phyloP scores from a whole-genome alignment of 2,329 filamentous ascomycete species.

The Verruconis gallopava region DNA sequence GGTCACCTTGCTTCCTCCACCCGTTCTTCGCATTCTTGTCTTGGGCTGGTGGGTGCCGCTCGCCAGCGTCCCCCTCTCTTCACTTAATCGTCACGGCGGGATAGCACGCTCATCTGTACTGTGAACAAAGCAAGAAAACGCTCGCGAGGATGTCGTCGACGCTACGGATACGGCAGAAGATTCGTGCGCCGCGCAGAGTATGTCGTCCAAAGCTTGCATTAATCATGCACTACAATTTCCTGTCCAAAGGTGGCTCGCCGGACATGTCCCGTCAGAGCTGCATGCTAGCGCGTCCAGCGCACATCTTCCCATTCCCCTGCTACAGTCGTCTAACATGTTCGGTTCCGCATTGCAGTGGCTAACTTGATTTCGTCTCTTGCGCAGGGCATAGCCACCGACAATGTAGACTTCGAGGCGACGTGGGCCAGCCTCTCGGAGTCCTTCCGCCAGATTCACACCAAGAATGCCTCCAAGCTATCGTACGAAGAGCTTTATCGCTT shows the following conservation, averaged over 20 bases:
- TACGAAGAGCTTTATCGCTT: constrained; percentile 94
- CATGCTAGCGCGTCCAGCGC: too few species aligned
- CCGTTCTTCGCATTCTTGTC: too few species aligned
- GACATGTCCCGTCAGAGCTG: too few species aligned
- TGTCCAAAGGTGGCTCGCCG: too few species aligned
- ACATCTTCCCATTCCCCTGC: neutral
- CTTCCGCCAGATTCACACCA: constrained; percentile 77
- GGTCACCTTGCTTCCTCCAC: neutral
- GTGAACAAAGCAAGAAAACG: neutral
- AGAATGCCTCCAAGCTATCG: constrained; percentile 77
- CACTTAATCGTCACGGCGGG: neutral
- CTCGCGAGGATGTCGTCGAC: too few species aligned
- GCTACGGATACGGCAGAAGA: constrained; percentile 3
- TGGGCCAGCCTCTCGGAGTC: constrained; percentile 70
- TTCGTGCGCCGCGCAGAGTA: constrained; percentile 9
- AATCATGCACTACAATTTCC: neutral
- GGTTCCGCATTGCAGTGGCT: neutral
- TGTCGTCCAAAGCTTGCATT: neutral
- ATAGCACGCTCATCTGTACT: too few species aligned
- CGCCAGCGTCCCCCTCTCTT: neutral
- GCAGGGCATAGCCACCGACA: constrained; percentile 29
- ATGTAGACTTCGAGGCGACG: constrained; percentile 69
- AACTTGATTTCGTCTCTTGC: neutral
- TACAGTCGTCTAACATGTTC: neutral
- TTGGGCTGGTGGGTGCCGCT: neutral